A percentile compares a stretch with the other conserved stretches of the same genome.
phyloP scores from a whole-genome alignment of 1,139 yeast species.

The Lodderomyces elongisporus region DNA sequence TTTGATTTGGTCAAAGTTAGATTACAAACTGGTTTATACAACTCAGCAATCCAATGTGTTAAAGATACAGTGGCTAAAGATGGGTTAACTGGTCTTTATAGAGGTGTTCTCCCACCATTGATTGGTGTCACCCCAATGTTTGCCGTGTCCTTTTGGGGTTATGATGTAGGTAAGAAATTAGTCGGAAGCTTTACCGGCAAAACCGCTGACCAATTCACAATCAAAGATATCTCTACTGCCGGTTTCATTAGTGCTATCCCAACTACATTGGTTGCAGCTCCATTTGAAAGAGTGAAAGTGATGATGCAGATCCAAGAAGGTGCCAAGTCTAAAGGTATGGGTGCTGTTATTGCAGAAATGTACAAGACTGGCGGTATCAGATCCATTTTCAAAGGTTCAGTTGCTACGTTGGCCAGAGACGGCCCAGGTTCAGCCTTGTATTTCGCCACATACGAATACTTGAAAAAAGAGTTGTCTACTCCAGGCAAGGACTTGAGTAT shows the following conservation, averaged over 20 bases:
- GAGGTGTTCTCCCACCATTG: slow-evolving; percentile 87
- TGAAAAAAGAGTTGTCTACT: slow-evolving; percentile 58
- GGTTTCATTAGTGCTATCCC: slow-evolving; percentile 97
- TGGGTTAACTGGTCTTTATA: slow-evolving; percentile 74
- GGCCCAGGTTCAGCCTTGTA: slow-evolving; percentile 98
- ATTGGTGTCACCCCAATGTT: slow-evolving; percentile 97
- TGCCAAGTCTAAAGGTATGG: slow-evolving; percentile 47
- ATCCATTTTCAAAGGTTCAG: slow-evolving; percentile 86
- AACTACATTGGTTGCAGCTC: slow-evolving; percentile 92
- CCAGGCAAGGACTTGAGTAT: slow-evolving; percentile 60
- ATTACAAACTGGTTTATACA: slow-evolving; percentile 70
- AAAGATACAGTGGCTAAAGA: slow-evolving; percentile 64
- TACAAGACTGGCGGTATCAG: slow-evolving; percentile 76
- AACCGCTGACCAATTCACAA: slow-evolving; percentile 44
- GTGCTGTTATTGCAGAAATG: slow-evolving; percentile 62
- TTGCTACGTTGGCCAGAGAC: slow-evolving; percentile 90
- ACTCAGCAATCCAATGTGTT: slow-evolving; percentile 61
- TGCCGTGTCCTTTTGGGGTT: slow-evolving; percentile 98
- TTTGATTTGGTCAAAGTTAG: slow-evolving; percentile 91
- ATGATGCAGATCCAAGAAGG: slow-evolving; percentile 75
- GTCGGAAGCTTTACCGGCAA: slow-evolving; percentile 47
- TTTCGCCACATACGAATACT: slow-evolving; percentile 87
- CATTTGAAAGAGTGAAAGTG: slow-evolving; percentile 93
- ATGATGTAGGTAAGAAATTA: slow-evolving; percentile 82
- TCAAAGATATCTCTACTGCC: slow-evolving; percentile 77